Conservation (phyloP, 805 yeast genomes). For the Wickerhamiella galacta region DNA sequence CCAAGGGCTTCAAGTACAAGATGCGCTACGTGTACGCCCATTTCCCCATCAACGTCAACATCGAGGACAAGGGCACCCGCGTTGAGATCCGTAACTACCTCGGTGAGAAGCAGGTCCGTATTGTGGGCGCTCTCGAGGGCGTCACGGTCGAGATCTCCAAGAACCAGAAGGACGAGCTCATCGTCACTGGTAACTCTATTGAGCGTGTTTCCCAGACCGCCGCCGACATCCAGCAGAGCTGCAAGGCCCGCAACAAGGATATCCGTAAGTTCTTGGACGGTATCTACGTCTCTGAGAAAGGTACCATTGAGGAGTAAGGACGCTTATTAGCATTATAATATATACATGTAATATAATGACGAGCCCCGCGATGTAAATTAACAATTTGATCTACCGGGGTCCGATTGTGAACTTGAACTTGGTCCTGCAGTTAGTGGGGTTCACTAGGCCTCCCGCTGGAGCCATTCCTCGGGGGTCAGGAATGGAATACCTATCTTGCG, state of each 20-base stretch:
- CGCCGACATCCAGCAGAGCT: conserved; percentile 94
- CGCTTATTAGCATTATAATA: too few relatives aligned
- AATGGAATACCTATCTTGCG: conserved; percentile 35
- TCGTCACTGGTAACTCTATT: conserved; percentile 85
- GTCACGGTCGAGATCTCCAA: conserved; percentile 70
- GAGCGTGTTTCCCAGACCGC: conserved; percentile 97
- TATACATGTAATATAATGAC: not conserved
- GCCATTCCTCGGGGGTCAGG: conserved; percentile 55
- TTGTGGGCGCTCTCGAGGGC: conserved; percentile 74
- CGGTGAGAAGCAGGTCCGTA: conserved; percentile 97
- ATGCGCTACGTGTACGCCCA: conserved; percentile 99
- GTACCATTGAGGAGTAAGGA: conserved; percentile 64
- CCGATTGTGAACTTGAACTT: not conserved
- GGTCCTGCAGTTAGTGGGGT: not conserved
- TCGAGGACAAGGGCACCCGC: conserved; percentile 57
- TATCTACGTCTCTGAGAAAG: conserved; percentile 96
- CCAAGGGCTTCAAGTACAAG: conserved; percentile 98
- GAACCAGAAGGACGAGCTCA: conserved; percentile 84
- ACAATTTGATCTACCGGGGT: too few relatives aligned
- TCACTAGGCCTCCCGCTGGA: conserved; percentile 14
- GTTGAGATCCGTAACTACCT: conserved; percentile 98
- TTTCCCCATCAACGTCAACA: conserved; percentile 98
- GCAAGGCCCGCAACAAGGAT: conserved; percentile 99
- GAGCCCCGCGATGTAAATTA: too few relatives aligned
- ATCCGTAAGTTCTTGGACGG: conserved; percentile 99